Evolutionary conservation across 768 basidiomycete species (phyloP), one percentile per base, ranked within the genome.

Genomic region (Boletus subcaerulescens): DNA sequence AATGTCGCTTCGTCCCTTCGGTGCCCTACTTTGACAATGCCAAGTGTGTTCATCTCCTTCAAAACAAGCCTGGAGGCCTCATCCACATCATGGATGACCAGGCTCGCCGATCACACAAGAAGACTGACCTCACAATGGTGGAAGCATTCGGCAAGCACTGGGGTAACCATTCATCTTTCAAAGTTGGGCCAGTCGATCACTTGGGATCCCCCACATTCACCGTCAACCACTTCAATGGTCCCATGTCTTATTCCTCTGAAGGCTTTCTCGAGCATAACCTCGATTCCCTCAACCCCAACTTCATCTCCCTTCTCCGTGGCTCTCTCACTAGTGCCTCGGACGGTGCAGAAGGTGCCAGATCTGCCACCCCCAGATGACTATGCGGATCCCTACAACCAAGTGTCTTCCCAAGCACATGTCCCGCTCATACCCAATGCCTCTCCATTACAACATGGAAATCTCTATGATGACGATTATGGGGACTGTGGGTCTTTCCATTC

Each of bases 11-110:
- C 50, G 81, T 89, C 3, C 89, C 90, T 0, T 74, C 82, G 32
- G 74, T 91, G 0, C 81, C 87, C 0, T 95, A 89, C 75, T 92
- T 92, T 68, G 92, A 96, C 73, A 98, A 98, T 69, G 70, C 86
- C 10, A 95, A 98, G 67, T 93, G 91, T 61, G 71, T 98, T 31
- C 83, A 92, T 7, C 77, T 99, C 31, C 50, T 52, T 3, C 50
- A 51, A 13, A 44, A 51, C 33, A 51, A 44, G 35, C 50, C 42
- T 2, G 95, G 95, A 12, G 97, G 97, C 2, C 77, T 99, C 32
- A 85, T 98, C 49, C 93, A 96, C 64, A 98, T 98, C 71, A 91
- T 98, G 89, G 95, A 98, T 66, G 96, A 98, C 66, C 93, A 97
- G 71, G 90, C 94, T 2, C 81, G 89, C 14, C 80, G 90, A 38